Evolutionary conservation across 2,329 filamentous ascomycete genomes (phyloP).

Genomic region (Diplocarpon rosae): DNA sequence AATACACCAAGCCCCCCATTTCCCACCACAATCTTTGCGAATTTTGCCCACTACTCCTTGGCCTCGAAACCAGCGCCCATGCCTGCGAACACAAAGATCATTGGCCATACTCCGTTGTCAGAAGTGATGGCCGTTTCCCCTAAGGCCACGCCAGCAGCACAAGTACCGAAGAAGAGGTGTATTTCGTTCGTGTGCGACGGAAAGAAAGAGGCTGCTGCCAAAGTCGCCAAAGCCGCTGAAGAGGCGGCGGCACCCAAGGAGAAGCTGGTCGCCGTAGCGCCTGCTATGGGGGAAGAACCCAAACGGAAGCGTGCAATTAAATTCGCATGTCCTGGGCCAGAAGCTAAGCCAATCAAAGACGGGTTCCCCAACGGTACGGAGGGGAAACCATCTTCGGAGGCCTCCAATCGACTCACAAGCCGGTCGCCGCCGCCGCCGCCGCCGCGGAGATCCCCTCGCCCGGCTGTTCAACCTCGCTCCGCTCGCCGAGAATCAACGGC

Average conservation of each 20-base stretch:
- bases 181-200: conserved; percentile 81
- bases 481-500: conserved; percentile 19
- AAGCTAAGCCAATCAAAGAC: conserved; percentile 27
- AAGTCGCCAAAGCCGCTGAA: conserved; percentile 32
- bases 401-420: conserved; percentile 9
- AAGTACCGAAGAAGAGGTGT: conserved; percentile 69
- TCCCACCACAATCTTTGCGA: conserved; percentile 42
- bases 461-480: not conserved
- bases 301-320: conserved; percentile 54
- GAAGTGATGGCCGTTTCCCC: conserved; percentile 21
- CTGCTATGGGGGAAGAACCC: conserved; percentile 23
- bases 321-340: conserved; percentile 58
- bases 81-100: conserved; percentile 6
- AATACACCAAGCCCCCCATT: conserved; percentile 84
- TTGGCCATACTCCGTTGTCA: conserved; percentile 7
- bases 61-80: conserved; percentile 13
- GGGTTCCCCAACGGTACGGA: conserved; percentile 3
- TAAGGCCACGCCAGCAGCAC: conserved; percentile 44
- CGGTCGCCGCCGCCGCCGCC: conserved; percentile 24
- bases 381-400: conserved; percentile 14
- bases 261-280: conserved; percentile 29
- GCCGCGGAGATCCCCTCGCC: conserved; percentile 21
- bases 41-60: conserved; percentile 24
- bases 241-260: conserved; percentile 16
- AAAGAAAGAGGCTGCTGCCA: conserved; percentile 38